Percentiles rank a stretch among this genome's conserved stretches.
Evolutionary conservation across 805 yeast genomes (phyloP).

Genomic region (Saturnispora mendoncae): DNA sequence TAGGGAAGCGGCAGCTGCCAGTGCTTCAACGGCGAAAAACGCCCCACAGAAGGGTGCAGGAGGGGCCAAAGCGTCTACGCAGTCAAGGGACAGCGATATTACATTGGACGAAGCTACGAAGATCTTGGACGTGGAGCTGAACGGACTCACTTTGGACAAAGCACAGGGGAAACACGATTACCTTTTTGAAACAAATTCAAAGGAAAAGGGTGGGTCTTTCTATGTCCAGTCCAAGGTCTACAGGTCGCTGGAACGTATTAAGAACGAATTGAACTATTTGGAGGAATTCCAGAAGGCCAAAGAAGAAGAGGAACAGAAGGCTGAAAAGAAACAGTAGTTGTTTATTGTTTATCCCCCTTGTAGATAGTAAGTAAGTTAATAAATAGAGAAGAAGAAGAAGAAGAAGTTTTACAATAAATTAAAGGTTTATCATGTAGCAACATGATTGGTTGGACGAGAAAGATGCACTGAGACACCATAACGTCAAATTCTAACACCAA

Average conservation of each 20-base stretch:
- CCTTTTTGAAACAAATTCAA: constrained; percentile 79
- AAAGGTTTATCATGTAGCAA: constrained; percentile 43
- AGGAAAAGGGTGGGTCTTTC: constrained; percentile 94
- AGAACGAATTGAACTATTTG: constrained; percentile 61
- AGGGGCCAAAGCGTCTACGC: constrained; percentile 30
- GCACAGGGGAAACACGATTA: constrained; percentile 67
- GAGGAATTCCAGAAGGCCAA: constrained; percentile 35
- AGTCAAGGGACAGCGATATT: constrained; percentile 64
- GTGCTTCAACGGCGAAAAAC: constrained; percentile 49
- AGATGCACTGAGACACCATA: constrained; percentile 10
- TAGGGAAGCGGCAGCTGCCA: constrained; percentile 89
- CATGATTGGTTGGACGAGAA: constrained; percentile 39
- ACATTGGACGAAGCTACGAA: constrained; percentile 85
- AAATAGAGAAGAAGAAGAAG: not conserved
- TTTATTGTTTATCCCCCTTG: no score
- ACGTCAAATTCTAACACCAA: constrained; percentile 28
- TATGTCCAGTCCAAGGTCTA: constrained; percentile 88
- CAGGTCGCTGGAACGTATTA: constrained; percentile 87
- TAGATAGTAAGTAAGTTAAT: not conserved
- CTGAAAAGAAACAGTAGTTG: not conserved
- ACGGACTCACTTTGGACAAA: constrained; percentile 46
- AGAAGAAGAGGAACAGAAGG: constrained; percentile 12
- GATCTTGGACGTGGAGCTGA: constrained; percentile 70
- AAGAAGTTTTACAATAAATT: no score
- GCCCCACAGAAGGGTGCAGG: constrained; percentile 24